A percentile compares a stretch with the other conserved stretches of the same genome.
Evolutionary conservation across 2,329 filamentous ascomycete genomes (phyloP).

Genomic region (Huntiella moniliformis): DNA sequence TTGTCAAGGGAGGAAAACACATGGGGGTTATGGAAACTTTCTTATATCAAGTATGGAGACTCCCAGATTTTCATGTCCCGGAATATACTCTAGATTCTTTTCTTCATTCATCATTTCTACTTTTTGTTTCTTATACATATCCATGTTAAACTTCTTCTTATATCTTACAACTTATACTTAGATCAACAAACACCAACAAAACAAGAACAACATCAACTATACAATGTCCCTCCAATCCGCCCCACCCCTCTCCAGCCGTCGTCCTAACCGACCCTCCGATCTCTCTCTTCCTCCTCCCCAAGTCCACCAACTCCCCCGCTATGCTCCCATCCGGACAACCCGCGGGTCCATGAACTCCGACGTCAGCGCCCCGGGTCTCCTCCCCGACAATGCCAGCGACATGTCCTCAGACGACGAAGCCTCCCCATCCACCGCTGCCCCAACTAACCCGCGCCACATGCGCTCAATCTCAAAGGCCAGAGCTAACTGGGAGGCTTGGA

Average conservation of each 20-base stretch:
- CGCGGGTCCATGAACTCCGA: constrained; percentile 28
- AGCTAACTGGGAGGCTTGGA: no score
- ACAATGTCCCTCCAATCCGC: constrained; percentile 2
- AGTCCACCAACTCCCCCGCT: constrained; percentile 9
- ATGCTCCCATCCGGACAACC: constrained; percentile 14
- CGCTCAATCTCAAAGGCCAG: no score
- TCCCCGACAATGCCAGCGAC: constrained; percentile 32
- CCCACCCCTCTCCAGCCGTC: background rate
- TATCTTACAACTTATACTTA: background rate
- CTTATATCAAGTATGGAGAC: no score
- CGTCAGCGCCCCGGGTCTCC: constrained; percentile 28
- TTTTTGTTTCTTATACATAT: background rate
- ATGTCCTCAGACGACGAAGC: constrained; percentile 31
- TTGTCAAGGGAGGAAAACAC: background rate
- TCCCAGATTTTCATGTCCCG: no score
- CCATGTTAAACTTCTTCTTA: background rate
- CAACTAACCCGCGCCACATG: no score
- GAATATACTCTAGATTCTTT: background rate
- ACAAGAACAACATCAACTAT: constrained; percentile 9
- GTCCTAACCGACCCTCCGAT: constrained; percentile 8
- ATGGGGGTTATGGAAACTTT: no score
- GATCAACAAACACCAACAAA: background rate
- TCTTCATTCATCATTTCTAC: background rate
- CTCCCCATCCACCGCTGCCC: constrained; percentile 25
- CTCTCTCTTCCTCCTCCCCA: constrained; percentile 2